Evolutionary conservation across 2,329 filamentous ascomycete species (phyloP).

Genomic region (Mycosphaerella sp.): DNA sequence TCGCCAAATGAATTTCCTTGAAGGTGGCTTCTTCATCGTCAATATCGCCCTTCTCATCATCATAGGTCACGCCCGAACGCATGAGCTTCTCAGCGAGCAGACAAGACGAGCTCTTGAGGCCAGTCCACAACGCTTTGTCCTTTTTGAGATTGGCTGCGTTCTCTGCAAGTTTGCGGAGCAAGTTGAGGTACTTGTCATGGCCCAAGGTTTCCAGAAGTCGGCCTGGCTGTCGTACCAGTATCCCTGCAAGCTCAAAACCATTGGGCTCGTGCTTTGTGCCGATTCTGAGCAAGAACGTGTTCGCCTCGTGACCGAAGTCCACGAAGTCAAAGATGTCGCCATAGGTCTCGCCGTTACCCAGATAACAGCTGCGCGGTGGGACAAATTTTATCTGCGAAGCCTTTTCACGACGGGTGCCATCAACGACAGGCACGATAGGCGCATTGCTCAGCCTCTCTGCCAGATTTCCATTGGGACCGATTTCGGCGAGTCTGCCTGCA

Average conservation of each 20-base stretch:
- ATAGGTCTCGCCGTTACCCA: slow-evolving; percentile 66
- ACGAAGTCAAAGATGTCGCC: slow-evolving; percentile 95
- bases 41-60: slow-evolving; percentile 35
- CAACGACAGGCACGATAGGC: slow-evolving; percentile 63
- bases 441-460: slow-evolving; percentile 57
- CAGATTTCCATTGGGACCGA: slow-evolving; percentile 53
- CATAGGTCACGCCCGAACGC: slow-evolving; percentile 48
- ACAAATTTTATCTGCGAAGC: slow-evolving; percentile 47
- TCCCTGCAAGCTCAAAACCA: slow-evolving; percentile 72
- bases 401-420: slow-evolving; percentile 21
- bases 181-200: slow-evolving; percentile 77
- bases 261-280: slow-evolving; percentile 90
- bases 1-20: slow-evolving; percentile 71
- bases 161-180: slow-evolving; percentile 76
- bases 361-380: slow-evolving; percentile 68
- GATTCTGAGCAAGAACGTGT: slow-evolving; percentile 79
- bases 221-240: slow-evolving; percentile 78
- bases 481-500: slow-evolving; percentile 66
- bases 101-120: slow-evolving; percentile 69
- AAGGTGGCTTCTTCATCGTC: slow-evolving; percentile 50
- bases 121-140: slow-evolving; percentile 70
- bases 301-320: slow-evolving; percentile 82
- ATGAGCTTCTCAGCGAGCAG: slow-evolving; percentile 79
- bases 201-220: slow-evolving; percentile 74
- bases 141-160: slow-evolving; percentile 63